Evolutionary conservation across 371 early-diverging fungal genomes (phyloP).

Genomic region (Actinomortierella ambigua): DNA sequence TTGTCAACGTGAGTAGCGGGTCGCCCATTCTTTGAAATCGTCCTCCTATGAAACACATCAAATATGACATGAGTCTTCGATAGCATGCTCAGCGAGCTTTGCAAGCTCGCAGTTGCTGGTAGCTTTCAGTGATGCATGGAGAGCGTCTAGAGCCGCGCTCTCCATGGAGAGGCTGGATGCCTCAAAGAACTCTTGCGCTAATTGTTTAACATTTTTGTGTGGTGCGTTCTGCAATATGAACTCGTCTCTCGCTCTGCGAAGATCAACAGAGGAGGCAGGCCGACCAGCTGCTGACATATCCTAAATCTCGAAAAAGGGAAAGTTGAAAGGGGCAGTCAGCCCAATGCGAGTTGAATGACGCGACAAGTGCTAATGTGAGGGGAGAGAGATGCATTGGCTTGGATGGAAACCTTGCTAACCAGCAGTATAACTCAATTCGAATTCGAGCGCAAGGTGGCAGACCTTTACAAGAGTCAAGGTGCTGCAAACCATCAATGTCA

Average conservation of each 20-base stretch:
- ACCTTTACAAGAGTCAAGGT: conserved; percentile 21
- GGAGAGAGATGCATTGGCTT: background rate
- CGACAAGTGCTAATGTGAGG: background rate
- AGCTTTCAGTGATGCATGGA: conserved; percentile 11
- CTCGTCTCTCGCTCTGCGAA: conserved; percentile 8
- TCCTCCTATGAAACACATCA: conserved; percentile 20
- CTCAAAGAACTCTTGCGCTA: conserved; percentile 11
- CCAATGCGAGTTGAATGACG: conserved; percentile 3
- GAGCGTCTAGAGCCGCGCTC: conserved; percentile 13
- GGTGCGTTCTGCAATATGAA: conserved; percentile 16
- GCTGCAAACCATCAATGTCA: conserved; percentile 33
- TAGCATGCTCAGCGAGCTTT: conserved; percentile 8
- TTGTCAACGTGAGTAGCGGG: conserved; percentile 11
- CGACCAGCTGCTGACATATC: conserved; percentile 13
- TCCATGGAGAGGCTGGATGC: conserved; percentile 13
- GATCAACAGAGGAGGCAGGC: conserved; percentile 6
- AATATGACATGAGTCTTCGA: conserved; percentile 13
- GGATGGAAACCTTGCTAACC: conserved; percentile 33
- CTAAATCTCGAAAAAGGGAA: conserved; percentile 8
- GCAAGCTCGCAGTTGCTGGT: conserved; percentile 9
- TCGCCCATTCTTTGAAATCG: conserved; percentile 22
- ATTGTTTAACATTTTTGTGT: conserved; percentile 6
- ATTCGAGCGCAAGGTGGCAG: conserved; percentile 38
- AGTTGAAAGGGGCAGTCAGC: conserved; percentile 7
- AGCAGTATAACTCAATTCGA: conserved; percentile 28